Base-by-base conservation (phyloP, 208 protist genomes). In the Hexamita inflata region DNA sequence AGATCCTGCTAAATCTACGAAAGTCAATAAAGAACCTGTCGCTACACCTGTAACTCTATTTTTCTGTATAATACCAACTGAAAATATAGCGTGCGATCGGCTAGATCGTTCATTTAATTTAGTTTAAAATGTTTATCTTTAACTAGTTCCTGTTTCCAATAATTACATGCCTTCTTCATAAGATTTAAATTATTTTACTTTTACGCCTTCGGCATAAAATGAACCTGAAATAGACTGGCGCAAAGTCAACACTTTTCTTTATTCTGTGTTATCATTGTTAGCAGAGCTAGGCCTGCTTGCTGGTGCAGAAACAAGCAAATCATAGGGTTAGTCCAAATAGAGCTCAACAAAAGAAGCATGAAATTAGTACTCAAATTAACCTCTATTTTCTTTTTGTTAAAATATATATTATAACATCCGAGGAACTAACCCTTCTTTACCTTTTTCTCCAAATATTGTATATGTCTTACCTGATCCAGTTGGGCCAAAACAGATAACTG, bases 91-190 rank as follows among this genome's bases (percentile, higher is more conserved):
- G 85, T 94, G 91, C 28, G 90, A 93, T 4, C 91, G 88, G 19
- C 88, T 92, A 4, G 87, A 91, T 77, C 90, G 84, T 78, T 90
- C 86, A 78, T 93, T 94, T 88, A 93, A 91, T 77, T 91, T 90
- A 4, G 91, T 94, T 2, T 79, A 57, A 26, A 45, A 57, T 11
- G 78, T 77, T 9, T 66, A 35, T 41, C 75, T 60, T 11, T 4
- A 32, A 45, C 42, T 34, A 45, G 42, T 15, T 11, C 32, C 64
- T n/a, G 11, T 45, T 34, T 38, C 64, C 4, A 70, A 30, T 38
- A 38, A 66, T 13, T 30, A 15, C 15, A 66, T 30, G 15, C 15
- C 24, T 30, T 66, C 60, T 30, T 66, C 60, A 24, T 15, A 15
- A 30, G 15, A 24, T 66, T 15, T 15, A 13, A 66, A 15, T 24